These are phyloP conservation scores for Hanseniaspora lachancei DNA, from an alignment of 805 yeast genomes.

Conservation along the genomic window DNA sequence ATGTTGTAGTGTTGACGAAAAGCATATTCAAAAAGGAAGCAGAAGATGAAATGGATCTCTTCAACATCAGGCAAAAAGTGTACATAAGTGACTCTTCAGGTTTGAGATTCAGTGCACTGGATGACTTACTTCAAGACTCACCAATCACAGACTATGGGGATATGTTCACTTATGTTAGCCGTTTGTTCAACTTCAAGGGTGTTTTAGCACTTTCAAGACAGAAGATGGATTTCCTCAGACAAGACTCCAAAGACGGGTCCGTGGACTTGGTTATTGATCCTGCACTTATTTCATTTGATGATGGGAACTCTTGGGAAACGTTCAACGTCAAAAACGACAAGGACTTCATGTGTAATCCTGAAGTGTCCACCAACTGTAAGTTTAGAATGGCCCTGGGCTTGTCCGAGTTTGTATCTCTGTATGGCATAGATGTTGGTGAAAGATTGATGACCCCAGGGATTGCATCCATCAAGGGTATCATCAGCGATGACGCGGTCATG, in stretches of 20 bases:
- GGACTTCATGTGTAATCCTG: conserved; percentile 19
- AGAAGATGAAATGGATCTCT: conserved; percentile 10
- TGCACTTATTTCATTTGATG: conserved; percentile 9
- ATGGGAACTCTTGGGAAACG: conserved; percentile 4
- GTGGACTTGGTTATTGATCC: background rate
- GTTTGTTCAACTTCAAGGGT: conserved; percentile 7
- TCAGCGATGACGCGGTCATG: conserved; percentile 32
- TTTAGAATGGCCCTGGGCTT: conserved; percentile 30
- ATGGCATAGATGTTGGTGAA: conserved; percentile 23
- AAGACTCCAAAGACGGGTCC: background rate
- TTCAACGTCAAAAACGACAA: conserved; percentile 6
- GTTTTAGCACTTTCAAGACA: background rate
- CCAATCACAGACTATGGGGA: conserved; percentile 2
- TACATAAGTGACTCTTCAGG: conserved; percentile 25
- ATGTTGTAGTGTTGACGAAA: conserved; percentile 15
- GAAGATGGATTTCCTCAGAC: background rate
- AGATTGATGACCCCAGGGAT: conserved; percentile 18
- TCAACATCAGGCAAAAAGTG: background rate
- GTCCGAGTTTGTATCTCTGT: conserved; percentile 22
- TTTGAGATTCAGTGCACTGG: conserved; percentile 24
- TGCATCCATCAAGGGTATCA: conserved; percentile 1
- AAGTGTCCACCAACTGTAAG: conserved; percentile 23
- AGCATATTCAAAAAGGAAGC: conserved; percentile 7
- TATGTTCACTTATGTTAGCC: background rate
- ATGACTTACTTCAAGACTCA: conserved; percentile 18